phyloP scores from a whole-genome alignment of 805 yeast genomes.

The Trichomonascus vanleenenianus region DNA sequence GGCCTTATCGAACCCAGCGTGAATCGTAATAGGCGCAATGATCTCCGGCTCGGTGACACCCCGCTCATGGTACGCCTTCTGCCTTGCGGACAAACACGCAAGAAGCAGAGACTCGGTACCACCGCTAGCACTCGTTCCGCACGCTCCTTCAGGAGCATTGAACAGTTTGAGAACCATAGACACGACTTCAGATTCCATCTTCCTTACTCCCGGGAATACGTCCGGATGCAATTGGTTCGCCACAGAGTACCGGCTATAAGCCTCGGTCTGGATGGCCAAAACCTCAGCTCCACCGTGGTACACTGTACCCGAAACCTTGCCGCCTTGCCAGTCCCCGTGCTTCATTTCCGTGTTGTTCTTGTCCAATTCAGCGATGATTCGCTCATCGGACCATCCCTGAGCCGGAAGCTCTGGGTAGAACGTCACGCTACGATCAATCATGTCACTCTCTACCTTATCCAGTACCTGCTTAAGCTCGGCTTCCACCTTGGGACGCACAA shows the following conservation, averaged over 20 bases:
- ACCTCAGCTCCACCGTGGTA: slow-evolving; percentile 90
- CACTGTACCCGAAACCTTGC: slow-evolving; percentile 90
- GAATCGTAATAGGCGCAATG: slow-evolving; percentile 81
- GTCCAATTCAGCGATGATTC: slow-evolving; percentile 46
- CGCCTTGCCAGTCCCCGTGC: slow-evolving; percentile 76
- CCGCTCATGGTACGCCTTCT: slow-evolving; percentile 45
- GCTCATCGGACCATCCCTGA: slow-evolving; percentile 43
- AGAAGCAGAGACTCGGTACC: slow-evolving; percentile 90
- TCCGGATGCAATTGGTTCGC: slow-evolving; percentile 97
- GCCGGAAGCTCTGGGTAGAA: slow-evolving; percentile 42
- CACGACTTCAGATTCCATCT: slow-evolving; percentile 94
- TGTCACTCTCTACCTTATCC: slow-evolving; percentile 42
- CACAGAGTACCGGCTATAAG: slow-evolving; percentile 69
- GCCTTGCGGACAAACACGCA: slow-evolving; percentile 84
- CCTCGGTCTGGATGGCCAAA: slow-evolving; percentile 62
- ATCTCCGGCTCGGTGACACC: slow-evolving; percentile 75
- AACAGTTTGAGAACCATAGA: slow-evolving; percentile 78
- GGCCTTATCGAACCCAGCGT: slow-evolving; percentile 94
- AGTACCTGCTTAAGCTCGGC: slow-evolving; percentile 46
- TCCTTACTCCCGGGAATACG: slow-evolving; percentile 91
- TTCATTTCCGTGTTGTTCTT: slow-evolving; percentile 33
- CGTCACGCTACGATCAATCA: slow-evolving; percentile 42
- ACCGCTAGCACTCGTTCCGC: slow-evolving; percentile 86
- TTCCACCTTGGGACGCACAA: slow-evolving; percentile 48
- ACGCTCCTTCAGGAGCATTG: slow-evolving; percentile 67